Evolutionary conservation across 345 rosid species (phyloP).

Genomic region (Angophora floribunda): DNA sequence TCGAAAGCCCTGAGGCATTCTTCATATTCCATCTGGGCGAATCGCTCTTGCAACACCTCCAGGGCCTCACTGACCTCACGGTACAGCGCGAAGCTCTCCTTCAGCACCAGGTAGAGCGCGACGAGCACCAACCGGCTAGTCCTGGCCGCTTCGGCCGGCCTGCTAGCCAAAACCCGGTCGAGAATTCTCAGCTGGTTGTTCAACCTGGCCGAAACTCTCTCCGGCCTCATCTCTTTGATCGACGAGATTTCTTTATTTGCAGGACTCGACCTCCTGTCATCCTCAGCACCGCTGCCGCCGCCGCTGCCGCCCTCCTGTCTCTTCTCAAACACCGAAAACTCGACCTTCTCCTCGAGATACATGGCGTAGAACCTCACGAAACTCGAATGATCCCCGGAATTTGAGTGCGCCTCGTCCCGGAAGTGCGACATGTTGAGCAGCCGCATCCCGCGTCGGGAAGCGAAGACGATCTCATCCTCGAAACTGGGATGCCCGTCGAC

Average conservation of each 20-base stretch:
- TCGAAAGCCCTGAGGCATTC: slow-evolving; percentile 76
- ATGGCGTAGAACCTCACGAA: slow-evolving; percentile 61
- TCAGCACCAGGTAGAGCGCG: slow-evolving; percentile 55
- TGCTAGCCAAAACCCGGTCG: slow-evolving; percentile 51
- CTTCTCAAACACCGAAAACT: slow-evolving; percentile 43
- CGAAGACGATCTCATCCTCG: slow-evolving; percentile 55
- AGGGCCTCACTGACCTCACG: slow-evolving; percentile 64
- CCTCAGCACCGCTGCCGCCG: slow-evolving; percentile 10
- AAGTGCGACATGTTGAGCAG: slow-evolving; percentile 71
- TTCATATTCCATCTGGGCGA: slow-evolving; percentile 61
- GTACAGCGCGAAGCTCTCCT: slow-evolving; percentile 73
- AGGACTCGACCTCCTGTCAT: slow-evolving; percentile 27
- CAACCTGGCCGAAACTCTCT: slow-evolving; percentile 58
- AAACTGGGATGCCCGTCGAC: slow-evolving; percentile 53
- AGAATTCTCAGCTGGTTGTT: slow-evolving; percentile 43
- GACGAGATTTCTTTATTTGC: slow-evolving; percentile 27
- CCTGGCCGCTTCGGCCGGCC: slow-evolving; percentile 66
- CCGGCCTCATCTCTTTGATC: slow-evolving; percentile 54
- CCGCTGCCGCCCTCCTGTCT: slow-evolving; percentile 20
- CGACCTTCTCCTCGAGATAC: slow-evolving; percentile 70
- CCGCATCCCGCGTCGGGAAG: slow-evolving; percentile 61
- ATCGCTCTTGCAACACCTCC: slow-evolving; percentile 63
- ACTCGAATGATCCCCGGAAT: slow-evolving; percentile 72
- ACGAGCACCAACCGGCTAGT: slow-evolving; percentile 55
- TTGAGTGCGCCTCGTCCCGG: slow-evolving; percentile 81